Evolutionary conservation across 805 yeast species (phyloP), one percentile per base, ranked within the genome.

Genomic region (Pichia ethanolica): DNA sequence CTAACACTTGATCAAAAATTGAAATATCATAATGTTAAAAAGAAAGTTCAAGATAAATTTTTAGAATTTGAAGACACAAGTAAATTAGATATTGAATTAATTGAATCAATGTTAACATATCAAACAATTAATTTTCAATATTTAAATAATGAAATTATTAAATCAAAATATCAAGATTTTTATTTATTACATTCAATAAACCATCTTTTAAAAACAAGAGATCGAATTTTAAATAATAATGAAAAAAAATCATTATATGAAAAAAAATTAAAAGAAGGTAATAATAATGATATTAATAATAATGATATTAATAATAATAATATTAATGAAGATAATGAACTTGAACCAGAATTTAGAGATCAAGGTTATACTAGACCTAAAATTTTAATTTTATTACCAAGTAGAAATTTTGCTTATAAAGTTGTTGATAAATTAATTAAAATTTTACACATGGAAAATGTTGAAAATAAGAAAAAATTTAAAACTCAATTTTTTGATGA

Each of bases 291-390:
- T 8, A 39, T 39, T 7, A 37, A 53, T 5, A 59, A 58, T 4
- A 60, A 63, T 10, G n/a, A n/a, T n/a, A n/a, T n/a, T n/a, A 39
- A 45, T 7, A 37, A 53, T 5, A 59, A 58, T 4, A 60, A 63
- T 10, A 14, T 8, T 12, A 58, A 55, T 13, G 56, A 59, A 27
- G 82, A 39, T 9, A 30, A 30, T 26, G 8, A 30, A 7, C 1
- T 20, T 11, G 42, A 77, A 52, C 78, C 78, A 11, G 95, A 88
- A 58, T 74, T 76, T 55, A 71, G 95, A 49, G 99, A 93, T 64
- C 98, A 93, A 66, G 98, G 99, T 32, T 93, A 89, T 64, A 90
- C 97, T 0, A 75, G 98, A 53, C 96, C 99, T 1, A 90, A 89
- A 60, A 89, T 85, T 1, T 68, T 93, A 49, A 79, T 91, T 5